These are phyloP conservation scores for Mycena chlorophos DNA, from an alignment of 768 basidiomycete genomes.

Conservation along the genomic window DNA sequence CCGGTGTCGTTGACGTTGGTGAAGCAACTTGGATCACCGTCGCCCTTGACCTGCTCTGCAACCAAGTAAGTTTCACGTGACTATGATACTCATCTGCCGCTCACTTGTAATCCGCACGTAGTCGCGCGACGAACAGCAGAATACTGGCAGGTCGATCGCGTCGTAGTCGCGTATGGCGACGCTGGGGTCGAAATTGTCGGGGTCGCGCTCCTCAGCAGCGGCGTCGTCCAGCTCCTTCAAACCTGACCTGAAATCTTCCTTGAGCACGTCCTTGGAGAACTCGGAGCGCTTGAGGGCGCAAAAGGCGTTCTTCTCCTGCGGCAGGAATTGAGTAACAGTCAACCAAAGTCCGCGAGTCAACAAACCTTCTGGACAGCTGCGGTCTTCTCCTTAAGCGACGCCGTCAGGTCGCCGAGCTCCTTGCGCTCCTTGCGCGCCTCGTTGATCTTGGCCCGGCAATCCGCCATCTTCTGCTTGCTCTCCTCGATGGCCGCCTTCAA, in stretches of 20 bases:
- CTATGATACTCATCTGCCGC: slow-evolving; percentile 3
- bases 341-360: slow-evolving; percentile 7
- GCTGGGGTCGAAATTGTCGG: slow-evolving; percentile 55
- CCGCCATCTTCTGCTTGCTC: slow-evolving; percentile 41
- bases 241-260: slow-evolving; percentile 60
- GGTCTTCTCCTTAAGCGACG: slow-evolving; percentile 42
- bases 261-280: slow-evolving; percentile 57
- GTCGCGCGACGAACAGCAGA: slow-evolving; percentile 61
- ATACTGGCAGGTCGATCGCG: slow-evolving; percentile 61
- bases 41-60: slow-evolving; percentile 58
- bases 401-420: slow-evolving; percentile 33
- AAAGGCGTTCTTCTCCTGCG: slow-evolving; percentile 58
- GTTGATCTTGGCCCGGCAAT: slow-evolving; percentile 36
- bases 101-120: slow-evolving; percentile 57
- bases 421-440: slow-evolving; percentile 39
- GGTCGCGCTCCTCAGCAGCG: slow-evolving; percentile 57
- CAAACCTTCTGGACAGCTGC: slow-evolving; percentile 44
- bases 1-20: slow-evolving; percentile 51
- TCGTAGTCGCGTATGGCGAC: slow-evolving; percentile 57
- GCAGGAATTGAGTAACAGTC: slow-evolving; percentile 20
- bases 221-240: slow-evolving; percentile 62
- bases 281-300: slow-evolving; percentile 44
- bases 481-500: slow-evolving; percentile 48
- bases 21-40: slow-evolving; percentile 59
- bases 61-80: not conserved